A percentile compares a stretch with the other conserved stretches of the same genome.
phyloP scores from a whole-genome alignment of 192 early-diverging fungal genomes.

The Endogone sp. region DNA sequence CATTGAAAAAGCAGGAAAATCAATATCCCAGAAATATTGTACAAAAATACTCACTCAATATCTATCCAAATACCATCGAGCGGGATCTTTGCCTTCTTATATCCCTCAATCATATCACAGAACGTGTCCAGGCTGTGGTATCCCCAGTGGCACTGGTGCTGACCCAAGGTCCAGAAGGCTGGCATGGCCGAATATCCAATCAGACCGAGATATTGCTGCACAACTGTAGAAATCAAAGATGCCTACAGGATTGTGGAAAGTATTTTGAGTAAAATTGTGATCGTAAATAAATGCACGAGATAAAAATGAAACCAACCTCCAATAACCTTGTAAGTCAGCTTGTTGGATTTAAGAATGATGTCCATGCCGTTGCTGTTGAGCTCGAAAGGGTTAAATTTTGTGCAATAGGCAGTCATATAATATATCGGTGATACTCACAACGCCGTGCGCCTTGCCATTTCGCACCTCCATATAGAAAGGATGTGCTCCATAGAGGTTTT shows the following conservation, averaged over 20 bases:
- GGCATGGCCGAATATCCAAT: slow-evolving; percentile 55
- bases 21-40: no score
- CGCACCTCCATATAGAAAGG: slow-evolving; percentile 60
- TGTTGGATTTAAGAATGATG: slow-evolving; percentile 20
- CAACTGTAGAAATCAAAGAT: slow-evolving; percentile 53
- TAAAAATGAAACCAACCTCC: no score
- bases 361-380: slow-evolving; percentile 59
- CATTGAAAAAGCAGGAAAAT: no score
- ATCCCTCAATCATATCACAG: slow-evolving; percentile 42
- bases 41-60: slow-evolving; percentile 47
- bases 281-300: no score
- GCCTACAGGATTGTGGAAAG: slow-evolving; percentile 20
- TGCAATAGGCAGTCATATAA: background rate
- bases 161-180: slow-evolving; percentile 47
- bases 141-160: slow-evolving; percentile 65
- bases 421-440: background rate
- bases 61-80: slow-evolving; percentile 63
- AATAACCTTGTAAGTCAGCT: slow-evolving; percentile 51
- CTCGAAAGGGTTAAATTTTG: no score
- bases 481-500: slow-evolving; percentile 61
- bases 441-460: slow-evolving; percentile 17
- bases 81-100: slow-evolving; percentile 48
- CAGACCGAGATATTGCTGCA: slow-evolving; percentile 54
- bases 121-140: slow-evolving; percentile 44
- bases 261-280: no score